Conservation (phyloP, 331 rosid species). For the Pyracantha coccinea region DNA sequence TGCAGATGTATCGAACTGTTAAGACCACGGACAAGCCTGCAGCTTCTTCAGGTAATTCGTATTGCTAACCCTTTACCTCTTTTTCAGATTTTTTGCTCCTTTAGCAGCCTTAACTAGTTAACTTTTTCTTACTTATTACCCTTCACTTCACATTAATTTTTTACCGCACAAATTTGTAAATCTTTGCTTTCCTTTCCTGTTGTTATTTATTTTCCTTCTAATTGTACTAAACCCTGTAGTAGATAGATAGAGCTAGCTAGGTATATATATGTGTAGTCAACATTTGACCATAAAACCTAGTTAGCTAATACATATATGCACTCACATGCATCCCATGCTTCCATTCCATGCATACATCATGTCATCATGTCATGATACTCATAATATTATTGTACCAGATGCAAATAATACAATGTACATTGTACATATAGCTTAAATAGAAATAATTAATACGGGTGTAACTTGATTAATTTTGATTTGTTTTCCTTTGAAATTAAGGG, state of each 20-base stretch:
- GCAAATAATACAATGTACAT: neutral
- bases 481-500: constrained; percentile 20
- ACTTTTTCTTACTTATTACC: neutral
- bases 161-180: neutral
- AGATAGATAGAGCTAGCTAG: neutral
- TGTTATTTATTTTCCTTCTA: neutral
- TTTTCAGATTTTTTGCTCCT: neutral
- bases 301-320: neutral
- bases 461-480: neutral
- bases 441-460: neutral
- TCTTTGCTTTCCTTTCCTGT: neutral
- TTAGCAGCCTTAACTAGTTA: constrained; percentile 23
- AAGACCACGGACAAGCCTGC: constrained; percentile 95
- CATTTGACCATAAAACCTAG: neutral
- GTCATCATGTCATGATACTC: neutral
- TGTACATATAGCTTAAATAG: neutral
- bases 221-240: neutral
- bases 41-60: constrained; percentile 87
- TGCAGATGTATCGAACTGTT: constrained; percentile 94
- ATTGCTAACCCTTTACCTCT: constrained; percentile 30
- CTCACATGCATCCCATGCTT: neutral
- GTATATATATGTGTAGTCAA: neutral
- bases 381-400: neutral
- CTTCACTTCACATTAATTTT: neutral
- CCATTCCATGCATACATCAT: neutral